Evolutionary conservation across 202 grass and related monocot genomes (phyloP), one percentile per base, ranked within the genome.

Genomic region (Zizania palustris): DNA sequence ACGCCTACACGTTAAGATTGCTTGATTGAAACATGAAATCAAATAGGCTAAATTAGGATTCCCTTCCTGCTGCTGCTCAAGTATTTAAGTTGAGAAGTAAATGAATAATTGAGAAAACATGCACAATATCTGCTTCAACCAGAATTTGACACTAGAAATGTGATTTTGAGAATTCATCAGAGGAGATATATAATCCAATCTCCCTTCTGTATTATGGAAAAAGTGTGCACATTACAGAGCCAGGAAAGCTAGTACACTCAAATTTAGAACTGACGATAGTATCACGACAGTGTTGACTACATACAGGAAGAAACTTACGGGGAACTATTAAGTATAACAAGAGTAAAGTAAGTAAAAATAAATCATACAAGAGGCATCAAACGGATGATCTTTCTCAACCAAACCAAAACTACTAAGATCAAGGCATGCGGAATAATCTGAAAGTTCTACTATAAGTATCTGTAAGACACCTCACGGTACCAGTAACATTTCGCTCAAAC

Each of bases 31-130:
- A 45, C 15, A 37, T 20, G 15, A 63, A 72, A 83, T 55, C 5
- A 72, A 48, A 78, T 11, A 61, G n/a, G 49, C 20, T 66, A 33
- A 45, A 66, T 6, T 9, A 85, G 11, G 20, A 61, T 77, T 37
- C 42, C 14, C 74, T 71, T 95, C 89, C 46, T 85, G 69, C 75
- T 65, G 36, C 87, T 95, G 74, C 85, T 85, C 35, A 70, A 87
- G 65, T 57, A 41, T 74, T 40, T 28, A 28, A 28, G 28, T 63
- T 19, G 5, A 86, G 42, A 80, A 37, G 60, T 72, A 81, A 71
- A 88, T 55, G 0, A 80, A 19, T 68, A 70, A 72, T 36, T 74
- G 40, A 42, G 39, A 49, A 35, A 69, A 65, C 20, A 48, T 46
- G 44, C 15, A 53, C 4, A 62, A 60, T 63, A 65, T 65, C 36